Evolutionary conservation across 2,329 filamentous ascomycete genomes (phyloP).

Genomic region (Epichloe bromicola): DNA sequence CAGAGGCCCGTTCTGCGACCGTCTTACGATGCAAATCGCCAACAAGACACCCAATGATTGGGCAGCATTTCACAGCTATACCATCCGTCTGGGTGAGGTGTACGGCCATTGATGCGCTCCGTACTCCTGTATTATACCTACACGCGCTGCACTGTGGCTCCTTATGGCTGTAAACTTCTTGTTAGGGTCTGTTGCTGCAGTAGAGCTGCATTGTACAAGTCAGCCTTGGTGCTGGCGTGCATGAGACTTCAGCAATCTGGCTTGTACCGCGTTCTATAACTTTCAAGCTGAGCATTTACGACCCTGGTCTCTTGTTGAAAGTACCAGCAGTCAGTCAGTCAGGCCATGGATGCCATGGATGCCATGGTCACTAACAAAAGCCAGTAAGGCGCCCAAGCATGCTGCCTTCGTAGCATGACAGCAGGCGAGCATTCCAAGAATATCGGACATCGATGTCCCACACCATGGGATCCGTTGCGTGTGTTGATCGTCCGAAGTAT

Average conservation of each 20-base stretch:
- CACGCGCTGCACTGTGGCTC: neutral
- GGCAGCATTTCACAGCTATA: conserved; percentile 4
- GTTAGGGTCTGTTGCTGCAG: neutral
- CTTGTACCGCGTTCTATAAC: too few relatives aligned
- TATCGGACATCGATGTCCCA: neutral
- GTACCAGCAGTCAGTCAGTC: too few relatives aligned
- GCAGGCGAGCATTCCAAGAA: neutral
- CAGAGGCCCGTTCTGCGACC: conserved; percentile 4
- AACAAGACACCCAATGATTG: conserved; percentile 4
- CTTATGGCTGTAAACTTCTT: neutral
- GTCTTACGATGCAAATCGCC: conserved; percentile 5
- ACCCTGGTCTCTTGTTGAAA: too few relatives aligned
- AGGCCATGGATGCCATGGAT: too few relatives aligned
- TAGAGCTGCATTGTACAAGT: neutral
- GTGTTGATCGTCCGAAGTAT: neutral
- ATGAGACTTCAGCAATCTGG: neutral
- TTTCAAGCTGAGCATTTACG: too few relatives aligned
- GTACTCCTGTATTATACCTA: neutral
- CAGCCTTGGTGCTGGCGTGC: neutral
- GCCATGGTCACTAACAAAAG: too few relatives aligned
- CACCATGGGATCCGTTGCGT: neutral
- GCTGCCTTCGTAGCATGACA: neutral
- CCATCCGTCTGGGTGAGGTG: neutral
- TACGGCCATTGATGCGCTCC: neutral
- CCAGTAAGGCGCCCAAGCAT: neutral